phyloP scores from a whole-genome alignment of 352 stramenopile species.

The Phytopythium oedochilum region DNA sequence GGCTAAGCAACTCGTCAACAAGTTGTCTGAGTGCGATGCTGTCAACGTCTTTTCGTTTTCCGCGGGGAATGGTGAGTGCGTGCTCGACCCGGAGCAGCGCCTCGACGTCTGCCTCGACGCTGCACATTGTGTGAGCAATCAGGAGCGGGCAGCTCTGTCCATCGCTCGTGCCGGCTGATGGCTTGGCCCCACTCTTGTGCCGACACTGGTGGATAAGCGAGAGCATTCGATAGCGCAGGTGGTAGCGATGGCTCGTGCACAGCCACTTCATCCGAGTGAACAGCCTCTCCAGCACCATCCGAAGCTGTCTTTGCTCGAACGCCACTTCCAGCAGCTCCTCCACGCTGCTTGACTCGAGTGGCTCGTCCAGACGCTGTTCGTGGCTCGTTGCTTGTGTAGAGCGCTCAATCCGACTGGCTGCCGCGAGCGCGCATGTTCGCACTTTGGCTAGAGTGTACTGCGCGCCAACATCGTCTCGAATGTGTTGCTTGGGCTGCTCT shows the following conservation, averaged over 20 bases:
- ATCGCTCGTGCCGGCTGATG: conserved; percentile 9
- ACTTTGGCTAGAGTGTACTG: conserved; percentile 3
- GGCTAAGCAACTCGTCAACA: not conserved
- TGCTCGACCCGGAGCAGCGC: conserved; percentile 13
- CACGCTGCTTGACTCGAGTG: not conserved
- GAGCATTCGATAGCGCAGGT: conserved; percentile 50
- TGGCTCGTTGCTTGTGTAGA: no score
- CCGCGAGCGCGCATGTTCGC: conserved; percentile 6
- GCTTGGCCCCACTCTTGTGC: not conserved
- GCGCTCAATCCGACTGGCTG: not conserved
- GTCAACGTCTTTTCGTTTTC: not conserved
- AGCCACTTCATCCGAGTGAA: conserved; percentile 38
- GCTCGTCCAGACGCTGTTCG: not conserved
- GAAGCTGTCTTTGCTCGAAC: conserved; percentile 15
- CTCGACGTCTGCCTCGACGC: conserved; percentile 24
- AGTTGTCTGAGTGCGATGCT: not conserved
- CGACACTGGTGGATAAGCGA: conserved; percentile 34
- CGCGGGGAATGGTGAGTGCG: conserved; percentile 3
- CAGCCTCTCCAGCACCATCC: conserved; percentile 29
- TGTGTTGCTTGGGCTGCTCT: not conserved
- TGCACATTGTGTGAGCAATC: conserved; percentile 17
- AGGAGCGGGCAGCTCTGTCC: conserved; percentile 37
- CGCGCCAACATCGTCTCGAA: not conserved
- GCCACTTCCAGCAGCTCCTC: conserved; percentile 30
- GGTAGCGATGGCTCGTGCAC: conserved; percentile 41